Percentiles rank a stretch among this genome's conserved stretches.
phyloP scores from a whole-genome alignment of 1,284 basidiomycete species.

The Ganoderma multipileum region DNA sequence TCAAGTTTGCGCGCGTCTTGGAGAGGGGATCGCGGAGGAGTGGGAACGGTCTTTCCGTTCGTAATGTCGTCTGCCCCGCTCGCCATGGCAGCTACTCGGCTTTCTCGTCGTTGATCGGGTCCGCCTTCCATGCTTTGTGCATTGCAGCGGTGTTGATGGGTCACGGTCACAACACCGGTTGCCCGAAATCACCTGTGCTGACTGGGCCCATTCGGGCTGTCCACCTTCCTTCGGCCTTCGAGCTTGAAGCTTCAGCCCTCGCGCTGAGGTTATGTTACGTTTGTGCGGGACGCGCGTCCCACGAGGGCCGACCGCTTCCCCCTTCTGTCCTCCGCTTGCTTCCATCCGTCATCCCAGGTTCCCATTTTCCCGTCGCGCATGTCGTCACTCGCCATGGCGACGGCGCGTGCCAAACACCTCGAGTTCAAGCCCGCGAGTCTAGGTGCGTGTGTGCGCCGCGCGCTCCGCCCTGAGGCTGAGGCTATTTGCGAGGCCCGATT shows the following conservation, averaged over 20 bases:
- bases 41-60: background rate
- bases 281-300: background rate
- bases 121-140: background rate
- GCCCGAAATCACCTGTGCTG: background rate
- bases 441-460: background rate
- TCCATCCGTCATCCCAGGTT: background rate
- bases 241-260: background rate
- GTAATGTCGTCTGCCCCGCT: background rate
- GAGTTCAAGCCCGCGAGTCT: background rate
- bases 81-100: background rate
- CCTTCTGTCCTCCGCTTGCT: background rate
- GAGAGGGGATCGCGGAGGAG: background rate
- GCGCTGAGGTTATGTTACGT: background rate
- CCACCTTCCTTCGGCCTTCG: background rate
- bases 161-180: background rate
- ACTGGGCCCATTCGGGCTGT: background rate
- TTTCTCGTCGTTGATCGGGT: background rate
- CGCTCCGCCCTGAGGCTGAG: background rate
- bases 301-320: background rate
- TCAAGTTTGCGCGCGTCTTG: background rate
- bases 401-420: background rate
- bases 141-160: background rate
- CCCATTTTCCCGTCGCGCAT: background rate
- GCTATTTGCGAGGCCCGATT: background rate
- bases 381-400: constrained; percentile 1